A percentile compares a stretch with the other conserved stretches of the same genome.
Evolutionary conservation across 352 stramenopile species (phyloP).

Genomic region (Globisporangium cystogenes): DNA sequence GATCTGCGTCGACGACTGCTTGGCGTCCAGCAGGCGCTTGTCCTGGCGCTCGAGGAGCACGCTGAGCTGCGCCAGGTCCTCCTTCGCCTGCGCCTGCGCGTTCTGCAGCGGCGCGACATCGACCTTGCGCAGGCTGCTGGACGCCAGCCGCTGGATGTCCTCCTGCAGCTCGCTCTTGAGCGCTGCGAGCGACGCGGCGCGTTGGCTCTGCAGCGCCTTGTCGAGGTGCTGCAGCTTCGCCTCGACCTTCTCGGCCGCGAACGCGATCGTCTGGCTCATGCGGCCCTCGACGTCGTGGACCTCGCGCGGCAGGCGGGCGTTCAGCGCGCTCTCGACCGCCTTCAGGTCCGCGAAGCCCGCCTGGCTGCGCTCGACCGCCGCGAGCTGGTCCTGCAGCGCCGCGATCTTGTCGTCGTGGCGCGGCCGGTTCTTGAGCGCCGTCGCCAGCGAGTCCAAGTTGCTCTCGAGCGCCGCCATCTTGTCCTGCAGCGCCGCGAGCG

Average conservation of each 20-base stretch:
- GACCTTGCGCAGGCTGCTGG: slow-evolving; percentile 32
- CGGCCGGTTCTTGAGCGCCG: slow-evolving; percentile 29
- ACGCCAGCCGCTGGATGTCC: slow-evolving; percentile 51
- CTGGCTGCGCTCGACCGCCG: slow-evolving; percentile 46
- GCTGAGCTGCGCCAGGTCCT: slow-evolving; percentile 54
- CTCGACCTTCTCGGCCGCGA: slow-evolving; percentile 67
- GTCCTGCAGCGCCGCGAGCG: slow-evolving; percentile 34
- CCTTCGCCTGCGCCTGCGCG: slow-evolving; percentile 49
- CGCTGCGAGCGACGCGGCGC: slow-evolving; percentile 36
- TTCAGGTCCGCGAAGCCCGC: slow-evolving; percentile 53
- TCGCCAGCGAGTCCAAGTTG: slow-evolving; percentile 47
- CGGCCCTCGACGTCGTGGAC: slow-evolving; percentile 72
- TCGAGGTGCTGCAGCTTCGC: slow-evolving; percentile 51
- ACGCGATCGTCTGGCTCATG: slow-evolving; percentile 42
- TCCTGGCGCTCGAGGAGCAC: slow-evolving; percentile 55
- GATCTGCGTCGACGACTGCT: slow-evolving; percentile 32
- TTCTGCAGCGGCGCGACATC: slow-evolving; percentile 52
- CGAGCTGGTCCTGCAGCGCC: slow-evolving; percentile 43
- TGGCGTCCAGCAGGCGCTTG: slow-evolving; percentile 53
- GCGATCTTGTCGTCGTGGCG: slow-evolving; percentile 58
- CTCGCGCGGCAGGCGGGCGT: slow-evolving; percentile 58
- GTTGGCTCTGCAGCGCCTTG: slow-evolving; percentile 42
- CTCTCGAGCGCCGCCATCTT: slow-evolving; percentile 56
- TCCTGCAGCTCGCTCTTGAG: slow-evolving; percentile 57
- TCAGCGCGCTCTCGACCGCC: slow-evolving; percentile 56